Percentiles rank a stretch among this genome's conserved stretches.
These are phyloP conservation scores for Pleurotus salmoneostramineus DNA, from an alignment of 768 basidiomycete species.

Conservation along the genomic window DNA sequence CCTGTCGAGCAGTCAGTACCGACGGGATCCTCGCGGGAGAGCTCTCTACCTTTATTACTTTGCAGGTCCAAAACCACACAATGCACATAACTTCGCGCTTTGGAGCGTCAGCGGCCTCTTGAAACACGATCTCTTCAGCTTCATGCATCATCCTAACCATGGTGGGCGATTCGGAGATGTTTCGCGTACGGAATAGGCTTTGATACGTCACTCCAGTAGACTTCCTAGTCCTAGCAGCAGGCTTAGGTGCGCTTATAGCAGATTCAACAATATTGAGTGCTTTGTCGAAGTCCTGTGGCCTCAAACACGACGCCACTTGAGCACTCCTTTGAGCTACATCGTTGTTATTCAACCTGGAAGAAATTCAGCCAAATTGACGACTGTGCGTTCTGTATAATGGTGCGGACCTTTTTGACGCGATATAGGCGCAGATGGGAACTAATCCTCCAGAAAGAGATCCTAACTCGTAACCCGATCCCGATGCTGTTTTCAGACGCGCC, in stretches of 20 bases:
- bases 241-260: background rate
- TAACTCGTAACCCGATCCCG: constrained; percentile 46
- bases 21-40: background rate
- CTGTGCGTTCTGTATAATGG: background rate
- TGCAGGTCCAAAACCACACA: constrained; percentile 45
- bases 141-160: constrained; percentile 27
- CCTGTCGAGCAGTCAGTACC: constrained; percentile 4
- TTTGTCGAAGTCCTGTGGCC: constrained; percentile 8
- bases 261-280: constrained; percentile 8
- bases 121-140: constrained; percentile 27
- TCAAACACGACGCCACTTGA: constrained; percentile 9
- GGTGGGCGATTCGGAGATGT: background rate
- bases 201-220: constrained; percentile 4
- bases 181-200: background rate
- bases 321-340: constrained; percentile 7
- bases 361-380: background rate
- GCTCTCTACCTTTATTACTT: constrained; percentile 29
- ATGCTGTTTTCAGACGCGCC: constrained; percentile 37
- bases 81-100: constrained; percentile 27
- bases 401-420: constrained; percentile 45
- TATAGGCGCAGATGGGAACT: constrained; percentile 45
- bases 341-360: constrained; percentile 11
- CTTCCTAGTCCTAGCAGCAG: background rate
- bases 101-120: constrained; percentile 16
- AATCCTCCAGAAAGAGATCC: constrained; percentile 33